phyloP scores from a whole-genome alignment of 805 yeast genomes.

The Kazachstania martiniae region DNA sequence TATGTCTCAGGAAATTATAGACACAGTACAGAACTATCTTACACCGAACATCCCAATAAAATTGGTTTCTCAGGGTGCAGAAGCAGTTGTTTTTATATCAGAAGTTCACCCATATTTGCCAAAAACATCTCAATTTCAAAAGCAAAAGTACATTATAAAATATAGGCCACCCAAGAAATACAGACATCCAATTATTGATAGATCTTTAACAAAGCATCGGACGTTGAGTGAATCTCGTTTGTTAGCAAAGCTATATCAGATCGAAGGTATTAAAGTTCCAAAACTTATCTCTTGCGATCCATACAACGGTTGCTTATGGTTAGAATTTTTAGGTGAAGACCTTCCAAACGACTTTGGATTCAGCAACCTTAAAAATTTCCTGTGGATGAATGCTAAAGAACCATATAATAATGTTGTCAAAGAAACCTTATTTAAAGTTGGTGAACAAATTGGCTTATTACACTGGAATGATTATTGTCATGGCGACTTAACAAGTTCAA shows the following conservation, averaged over 20 bases:
- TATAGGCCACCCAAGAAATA: constrained; percentile 86
- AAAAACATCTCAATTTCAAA: constrained; percentile 9
- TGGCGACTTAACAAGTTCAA: constrained; percentile 91
- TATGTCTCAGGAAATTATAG: constrained; percentile 48
- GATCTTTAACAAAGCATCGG: constrained; percentile 62
- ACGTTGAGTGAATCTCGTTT: constrained; percentile 80
- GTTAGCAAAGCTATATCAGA: constrained; percentile 40
- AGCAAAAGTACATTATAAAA: constrained; percentile 50
- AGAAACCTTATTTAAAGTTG: constrained; percentile 42
- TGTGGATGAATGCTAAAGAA: constrained; percentile 45
- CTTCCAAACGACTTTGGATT: constrained; percentile 38
- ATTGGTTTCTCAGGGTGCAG: constrained; percentile 81
- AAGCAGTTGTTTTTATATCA: constrained; percentile 66
- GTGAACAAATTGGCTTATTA: constrained; percentile 54
- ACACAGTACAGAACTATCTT: constrained; percentile 32
- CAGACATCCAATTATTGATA: constrained; percentile 76
- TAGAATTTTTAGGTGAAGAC: constrained; percentile 62
- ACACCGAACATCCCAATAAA: constrained; percentile 38
- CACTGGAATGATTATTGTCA: constrained; percentile 76
- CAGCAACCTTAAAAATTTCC: constrained; percentile 60
- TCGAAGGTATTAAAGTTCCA: constrained; percentile 57
- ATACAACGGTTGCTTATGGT: constrained; percentile 73
- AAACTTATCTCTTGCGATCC: constrained; percentile 66
- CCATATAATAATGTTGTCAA: constrained; percentile 32
- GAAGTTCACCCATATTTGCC: constrained; percentile 56